Conservation (phyloP, 2,329 filamentous ascomycete species). For the Cercospora sojina region DNA sequence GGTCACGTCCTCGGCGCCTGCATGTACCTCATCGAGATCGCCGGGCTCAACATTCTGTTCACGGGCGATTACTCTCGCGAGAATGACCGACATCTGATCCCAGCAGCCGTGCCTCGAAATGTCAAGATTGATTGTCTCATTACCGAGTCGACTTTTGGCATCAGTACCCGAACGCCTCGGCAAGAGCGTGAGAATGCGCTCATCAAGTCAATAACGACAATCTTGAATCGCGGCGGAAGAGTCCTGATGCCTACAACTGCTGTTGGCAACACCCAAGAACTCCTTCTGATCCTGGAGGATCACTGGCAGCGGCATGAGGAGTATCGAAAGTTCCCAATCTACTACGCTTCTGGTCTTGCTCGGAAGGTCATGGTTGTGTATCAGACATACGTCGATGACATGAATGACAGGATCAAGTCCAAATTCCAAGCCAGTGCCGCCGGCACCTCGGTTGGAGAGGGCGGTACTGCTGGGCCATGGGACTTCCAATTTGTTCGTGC, state of each 20-base stretch:
- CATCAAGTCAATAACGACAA: constrained; percentile 91
- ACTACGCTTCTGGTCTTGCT: constrained; percentile 93
- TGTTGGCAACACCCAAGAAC: constrained; percentile 86
- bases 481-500: constrained; percentile 94
- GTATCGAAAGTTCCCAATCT: constrained; percentile 88
- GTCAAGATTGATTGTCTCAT: constrained; percentile 95
- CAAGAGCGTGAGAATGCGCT: constrained; percentile 87
- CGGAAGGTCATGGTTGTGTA: constrained; percentile 98
- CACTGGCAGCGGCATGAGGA: constrained; percentile 92
- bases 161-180: constrained; percentile 87
- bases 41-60: constrained; percentile 93
- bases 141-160: constrained; percentile 95
- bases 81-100: constrained; percentile 91
- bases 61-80: constrained; percentile 97
- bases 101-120: constrained; percentile 82
- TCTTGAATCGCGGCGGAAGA: constrained; percentile 86
- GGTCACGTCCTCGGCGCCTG: constrained; percentile 97
- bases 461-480: constrained; percentile 76
- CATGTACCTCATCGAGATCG: constrained; percentile 98
- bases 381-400: constrained; percentile 94
- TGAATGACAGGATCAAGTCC: constrained; percentile 99
- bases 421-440: constrained; percentile 85
- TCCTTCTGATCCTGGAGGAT: constrained; percentile 91
- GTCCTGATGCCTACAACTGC: constrained; percentile 96
- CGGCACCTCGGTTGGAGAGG: constrained; percentile 71